Percentiles rank a stretch among this genome's conserved stretches.
These are phyloP conservation scores for Lignosus rhinocerotis DNA, from an alignment of 1,284 basidiomycete species.

Conservation along the genomic window DNA sequence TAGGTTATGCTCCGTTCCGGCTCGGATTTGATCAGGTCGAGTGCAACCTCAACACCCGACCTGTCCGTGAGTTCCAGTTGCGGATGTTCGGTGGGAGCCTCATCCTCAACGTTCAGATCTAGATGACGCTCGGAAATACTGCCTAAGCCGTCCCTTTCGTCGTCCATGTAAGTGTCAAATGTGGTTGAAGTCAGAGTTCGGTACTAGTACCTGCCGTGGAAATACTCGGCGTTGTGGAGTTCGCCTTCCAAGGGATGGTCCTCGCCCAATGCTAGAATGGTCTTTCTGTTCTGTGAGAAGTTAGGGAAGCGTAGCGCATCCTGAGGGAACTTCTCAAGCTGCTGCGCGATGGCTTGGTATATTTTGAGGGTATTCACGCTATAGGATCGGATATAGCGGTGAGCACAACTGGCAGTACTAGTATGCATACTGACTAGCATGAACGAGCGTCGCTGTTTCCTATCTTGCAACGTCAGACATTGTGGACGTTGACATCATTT, in stretches of 20 bases:
- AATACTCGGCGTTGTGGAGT: conserved; percentile 83
- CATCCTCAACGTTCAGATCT: conserved; percentile 56
- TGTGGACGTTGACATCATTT: neutral
- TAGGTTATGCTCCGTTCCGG: conserved; percentile 76
- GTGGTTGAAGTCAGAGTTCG: neutral
- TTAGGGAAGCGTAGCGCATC: conserved; percentile 63
- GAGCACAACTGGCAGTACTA: neutral
- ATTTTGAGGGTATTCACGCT: conserved; percentile 79
- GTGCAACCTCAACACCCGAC: conserved; percentile 63
- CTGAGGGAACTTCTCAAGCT: conserved; percentile 61
- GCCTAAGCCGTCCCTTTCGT: conserved; percentile 75
- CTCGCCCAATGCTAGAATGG: conserved; percentile 69
- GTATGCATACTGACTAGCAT: conserved; percentile 49
- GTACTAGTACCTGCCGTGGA: conserved; percentile 64
- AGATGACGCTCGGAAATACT: conserved; percentile 75
- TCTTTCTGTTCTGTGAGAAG: conserved; percentile 47
- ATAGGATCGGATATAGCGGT: conserved; percentile 13
- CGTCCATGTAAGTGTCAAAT: neutral
- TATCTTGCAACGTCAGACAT: conserved; percentile 27
- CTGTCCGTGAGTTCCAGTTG: conserved; percentile 52
- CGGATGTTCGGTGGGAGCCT: conserved; percentile 38
- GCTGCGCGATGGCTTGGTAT: conserved; percentile 70
- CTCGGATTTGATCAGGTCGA: conserved; percentile 64
- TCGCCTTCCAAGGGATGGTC: conserved; percentile 77
- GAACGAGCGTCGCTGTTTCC: conserved; percentile 71